Evolutionary conservation across 352 stramenopile genomes (phyloP), one percentile per base, ranked within the genome.

Genomic region (Phytophthora pseudosyringae): DNA sequence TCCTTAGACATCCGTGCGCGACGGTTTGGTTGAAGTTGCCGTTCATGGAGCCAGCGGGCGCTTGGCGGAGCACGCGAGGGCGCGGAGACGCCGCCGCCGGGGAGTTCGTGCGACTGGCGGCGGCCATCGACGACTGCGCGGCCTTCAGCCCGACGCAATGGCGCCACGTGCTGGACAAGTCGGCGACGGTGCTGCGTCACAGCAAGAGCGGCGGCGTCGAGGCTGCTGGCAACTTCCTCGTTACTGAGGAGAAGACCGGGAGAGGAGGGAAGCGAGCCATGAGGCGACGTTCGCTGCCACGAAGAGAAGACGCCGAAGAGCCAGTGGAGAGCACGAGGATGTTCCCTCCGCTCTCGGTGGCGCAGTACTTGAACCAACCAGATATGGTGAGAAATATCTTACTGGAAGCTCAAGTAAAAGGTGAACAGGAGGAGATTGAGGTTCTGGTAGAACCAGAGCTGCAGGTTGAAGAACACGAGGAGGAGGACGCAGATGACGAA

Each of bases 91-190:
- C 11, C 6, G 31, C 36, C 12, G 26, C 28, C 13, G 54, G n/a
- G n/a, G 76, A 78, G 44, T 88, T 78, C 18, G 68, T 91, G 57
- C 71, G 64, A 13, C 62, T 91, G 44, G 80, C 78, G 21, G 70
- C 51, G 0, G 80, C 82, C 10, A 44, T 91, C 48, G 47, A 77
- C 54, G 43, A 47, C 16, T 91, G 82, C 64, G 80, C 78, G 57
- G 59, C 67, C 5, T 91, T 89, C 44, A 67, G 89, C 58, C 80
- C 82, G 43, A 86, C 78, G 60, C 75, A 75, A 55, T 91, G 80
- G 80, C 67, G 65, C 1, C 46, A 69, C 0, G 74, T 89, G 51
- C 50, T 91, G 50, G 70, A 80, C 15, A 72, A 76, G 39, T 85
- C 76, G 0, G 62, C 57, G 3, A 47, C 47, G 2, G 46, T 80